Conservation (phyloP, 1,284 basidiomycete genomes). For the Schizophyllum amplum region DNA sequence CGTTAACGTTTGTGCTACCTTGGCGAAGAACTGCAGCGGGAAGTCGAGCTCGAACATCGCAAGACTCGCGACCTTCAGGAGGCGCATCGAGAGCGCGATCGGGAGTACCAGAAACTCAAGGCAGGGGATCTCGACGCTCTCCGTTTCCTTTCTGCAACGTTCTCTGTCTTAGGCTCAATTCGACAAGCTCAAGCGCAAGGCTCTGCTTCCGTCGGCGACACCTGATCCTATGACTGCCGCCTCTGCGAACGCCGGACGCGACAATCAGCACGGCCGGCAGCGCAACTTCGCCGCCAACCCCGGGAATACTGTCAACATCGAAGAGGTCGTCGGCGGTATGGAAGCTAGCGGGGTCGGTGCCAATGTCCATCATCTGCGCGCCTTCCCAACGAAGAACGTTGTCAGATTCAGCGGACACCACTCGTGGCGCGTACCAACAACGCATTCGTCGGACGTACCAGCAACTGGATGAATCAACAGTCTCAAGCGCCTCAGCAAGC, state of each 20-base stretch:
- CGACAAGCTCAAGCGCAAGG: constrained; percentile 72
- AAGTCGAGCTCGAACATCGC: constrained; percentile 69
- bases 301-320: constrained; percentile 34
- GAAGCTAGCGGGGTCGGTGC: constrained; percentile 52
- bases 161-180: constrained; percentile 43
- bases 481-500: constrained; percentile 16
- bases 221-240: constrained; percentile 14
- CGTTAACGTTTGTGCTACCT: not conserved
- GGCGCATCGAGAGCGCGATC: constrained; percentile 64
- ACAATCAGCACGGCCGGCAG: constrained; percentile 15
- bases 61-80: constrained; percentile 70
- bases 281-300: constrained; percentile 6
- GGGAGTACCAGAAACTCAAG: constrained; percentile 82
- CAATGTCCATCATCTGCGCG: not conserved
- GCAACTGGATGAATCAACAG: constrained; percentile 13
- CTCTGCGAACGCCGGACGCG: constrained; percentile 5
- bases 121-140: constrained; percentile 23
- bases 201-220: constrained; percentile 42
- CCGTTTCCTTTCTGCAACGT: not conserved
- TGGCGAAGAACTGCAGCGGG: constrained; percentile 59
- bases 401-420: constrained; percentile 67
- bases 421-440: constrained; percentile 42
- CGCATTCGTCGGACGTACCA: constrained; percentile 18
- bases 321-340: constrained; percentile 59
- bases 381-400: not conserved